Base-by-base conservation (phyloP, 441 rosid genomes). In the Pelargonium myrrhifolium region DNA sequence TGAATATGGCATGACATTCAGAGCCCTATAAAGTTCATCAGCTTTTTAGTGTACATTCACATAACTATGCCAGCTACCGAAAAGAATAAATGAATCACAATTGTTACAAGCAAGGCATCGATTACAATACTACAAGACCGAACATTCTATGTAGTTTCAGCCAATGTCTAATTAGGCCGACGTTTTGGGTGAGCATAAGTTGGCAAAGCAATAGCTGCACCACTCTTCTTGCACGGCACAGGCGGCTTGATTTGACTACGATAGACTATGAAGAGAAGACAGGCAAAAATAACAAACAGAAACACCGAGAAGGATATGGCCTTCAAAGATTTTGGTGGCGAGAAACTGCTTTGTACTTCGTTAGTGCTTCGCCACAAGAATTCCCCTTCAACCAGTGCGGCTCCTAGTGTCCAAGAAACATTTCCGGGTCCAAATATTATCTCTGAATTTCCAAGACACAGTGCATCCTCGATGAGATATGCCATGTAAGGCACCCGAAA, bases 331-430 rank as follows among this genome's bases (percentile, higher is more conserved):
- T 15, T 69, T 28, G 56, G 40, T 65, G 76, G 61, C 20, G 67
- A 65, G 37, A 67, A 43, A 56, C 49, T 28, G 7, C 62, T 70
- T 11, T 28, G 43, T 5, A 66, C 65, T 72, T 73, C 22, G 9
- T 14, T 53, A 62, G 62, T 55, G 64, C 21, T 62, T 65, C 20
- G 69, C 79, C 75, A 76, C 22, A 72, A 71, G 67, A 77, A 72
- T 47, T 78, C 74, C 21, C 82, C 84, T 72, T 86, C 85, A 21
- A 79, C 69, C 66, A 87, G 72, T 59, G 86, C 80, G 69, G 90
- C 90, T 59, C 87, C 87, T 63, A 84, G 62, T n/a, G 90, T 83
- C 90, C 90, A 84, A 18, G 90, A 86, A 65, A 87, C 60, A 75
- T 87, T 82, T 7, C 78, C 84, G 47, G 90, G 90, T 53, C 87